Percentiles rank a stretch among this genome's conserved stretches.
Evolutionary conservation across 164 flowering plant species (phyloP).

Genomic region (Liquidambar formosana): DNA sequence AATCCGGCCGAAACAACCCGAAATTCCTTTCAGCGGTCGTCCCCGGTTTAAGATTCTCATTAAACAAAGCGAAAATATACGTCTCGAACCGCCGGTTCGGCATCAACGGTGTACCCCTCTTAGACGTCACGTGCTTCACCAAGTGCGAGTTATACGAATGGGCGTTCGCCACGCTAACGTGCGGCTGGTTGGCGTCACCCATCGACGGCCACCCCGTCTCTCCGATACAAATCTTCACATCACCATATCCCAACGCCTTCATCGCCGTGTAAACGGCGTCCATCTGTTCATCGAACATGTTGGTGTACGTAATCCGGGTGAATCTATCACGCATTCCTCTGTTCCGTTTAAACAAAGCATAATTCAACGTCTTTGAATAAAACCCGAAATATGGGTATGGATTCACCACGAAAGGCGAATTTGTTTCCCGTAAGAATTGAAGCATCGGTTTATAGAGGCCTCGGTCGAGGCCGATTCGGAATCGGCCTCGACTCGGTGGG

Average conservation of each 20-base stretch:
- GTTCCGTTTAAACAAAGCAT: slow-evolving; percentile 54
- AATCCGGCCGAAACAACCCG: slow-evolving; percentile 46
- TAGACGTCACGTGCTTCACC: slow-evolving; percentile 26
- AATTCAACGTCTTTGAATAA: slow-evolving; percentile 35
- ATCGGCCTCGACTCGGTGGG: slow-evolving; percentile 66
- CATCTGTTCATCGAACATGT: slow-evolving; percentile 65
- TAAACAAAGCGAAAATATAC: no score
- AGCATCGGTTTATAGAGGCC: slow-evolving; percentile 56
- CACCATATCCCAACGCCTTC: slow-evolving; percentile 41
- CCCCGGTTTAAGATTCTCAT: no score
- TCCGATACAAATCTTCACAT: slow-evolving; percentile 36
- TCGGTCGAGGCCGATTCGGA: slow-evolving; percentile 49
- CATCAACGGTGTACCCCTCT: no score
- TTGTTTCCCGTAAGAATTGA: slow-evolving; percentile 58
- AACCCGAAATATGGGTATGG: slow-evolving; percentile 72
- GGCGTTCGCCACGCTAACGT: slow-evolving; percentile 33
- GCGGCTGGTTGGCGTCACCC: slow-evolving; percentile 27
- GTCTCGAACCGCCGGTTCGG: no score
- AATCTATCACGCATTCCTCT: slow-evolving; percentile 42
- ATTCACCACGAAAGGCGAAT: no score
- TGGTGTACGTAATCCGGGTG: slow-evolving; percentile 48
- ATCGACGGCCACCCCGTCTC: slow-evolving; percentile 61
- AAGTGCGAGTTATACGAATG: slow-evolving; percentile 34
- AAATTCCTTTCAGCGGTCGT: slow-evolving; percentile 36
- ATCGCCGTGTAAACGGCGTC: slow-evolving; percentile 65